phyloP scores from a whole-genome alignment of 1,284 basidiomycete genomes.

The Heterobasidion occidentale region DNA sequence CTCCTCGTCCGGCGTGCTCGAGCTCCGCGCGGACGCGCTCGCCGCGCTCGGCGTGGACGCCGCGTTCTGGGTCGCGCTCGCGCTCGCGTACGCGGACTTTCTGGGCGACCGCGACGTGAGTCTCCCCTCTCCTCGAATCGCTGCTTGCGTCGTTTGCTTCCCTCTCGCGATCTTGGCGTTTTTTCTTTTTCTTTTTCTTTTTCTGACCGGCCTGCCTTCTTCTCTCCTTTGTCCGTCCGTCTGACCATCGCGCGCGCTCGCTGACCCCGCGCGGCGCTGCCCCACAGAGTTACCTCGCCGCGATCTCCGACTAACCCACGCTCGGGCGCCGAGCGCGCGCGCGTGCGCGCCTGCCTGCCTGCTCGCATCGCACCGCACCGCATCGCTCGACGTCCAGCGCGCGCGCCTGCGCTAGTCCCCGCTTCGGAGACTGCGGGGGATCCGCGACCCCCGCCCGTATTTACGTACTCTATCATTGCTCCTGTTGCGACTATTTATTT shows the following conservation, averaged over 20 bases:
- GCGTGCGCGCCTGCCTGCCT: too few relatives aligned
- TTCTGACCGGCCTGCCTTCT: background rate
- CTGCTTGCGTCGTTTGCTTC: background rate
- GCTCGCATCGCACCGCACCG: too few relatives aligned
- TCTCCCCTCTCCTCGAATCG: background rate
- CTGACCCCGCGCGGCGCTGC: too few relatives aligned
- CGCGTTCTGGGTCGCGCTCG: slow-evolving; percentile 69
- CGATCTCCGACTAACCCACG: background rate
- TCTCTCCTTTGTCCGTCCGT: too few relatives aligned
- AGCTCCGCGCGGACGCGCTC: slow-evolving; percentile 51
- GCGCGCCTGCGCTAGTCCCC: too few relatives aligned
- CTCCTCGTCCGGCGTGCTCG: slow-evolving; percentile 51
- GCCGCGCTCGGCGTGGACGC: slow-evolving; percentile 59
- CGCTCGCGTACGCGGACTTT: slow-evolving; percentile 68
- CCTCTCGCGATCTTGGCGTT: too few relatives aligned
- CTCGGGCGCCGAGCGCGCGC: background rate
- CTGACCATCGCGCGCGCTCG: too few relatives aligned
- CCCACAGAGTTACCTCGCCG: slow-evolving; percentile 1
- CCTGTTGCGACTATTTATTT: too few relatives aligned
- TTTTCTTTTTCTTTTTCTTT: background rate
- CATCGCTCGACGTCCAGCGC: too few relatives aligned
- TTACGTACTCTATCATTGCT: too few relatives aligned
- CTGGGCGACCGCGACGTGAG: slow-evolving; percentile 64
- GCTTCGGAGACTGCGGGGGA: too few relatives aligned
- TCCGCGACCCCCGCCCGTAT: too few relatives aligned